Conservation (phyloP, 306 rosid species). For the Astragalus membranaceus region DNA sequence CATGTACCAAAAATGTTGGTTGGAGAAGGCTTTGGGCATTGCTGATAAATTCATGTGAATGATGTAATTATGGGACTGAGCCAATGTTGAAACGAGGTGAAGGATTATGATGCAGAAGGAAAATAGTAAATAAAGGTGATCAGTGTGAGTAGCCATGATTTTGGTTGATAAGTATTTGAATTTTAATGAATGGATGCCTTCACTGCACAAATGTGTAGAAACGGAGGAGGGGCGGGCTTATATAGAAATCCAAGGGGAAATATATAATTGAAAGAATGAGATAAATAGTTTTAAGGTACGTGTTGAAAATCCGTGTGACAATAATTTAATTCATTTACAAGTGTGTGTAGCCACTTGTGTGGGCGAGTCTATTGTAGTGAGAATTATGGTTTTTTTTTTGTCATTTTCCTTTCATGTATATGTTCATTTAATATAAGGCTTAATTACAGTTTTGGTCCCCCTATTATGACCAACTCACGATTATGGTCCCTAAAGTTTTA, state of each 20-base stretch:
- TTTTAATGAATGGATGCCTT: neutral
- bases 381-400: too few relatives aligned
- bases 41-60: slow-evolving; percentile 66
- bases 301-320: too few relatives aligned
- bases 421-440: too few relatives aligned
- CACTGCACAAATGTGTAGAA: neutral
- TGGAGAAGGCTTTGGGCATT: slow-evolving; percentile 66
- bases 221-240: neutral
- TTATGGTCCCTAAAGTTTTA: too few relatives aligned
- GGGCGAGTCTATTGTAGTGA: too few relatives aligned
- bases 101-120: neutral
- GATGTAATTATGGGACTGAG: slow-evolving; percentile 46
- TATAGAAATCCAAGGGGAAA: neutral
- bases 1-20: slow-evolving; percentile 52
- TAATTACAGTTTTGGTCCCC: too few relatives aligned
- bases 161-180: neutral
- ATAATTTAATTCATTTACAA: too few relatives aligned
- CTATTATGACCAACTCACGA: too few relatives aligned
- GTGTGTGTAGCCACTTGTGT: too few relatives aligned
- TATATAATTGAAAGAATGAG: too few relatives aligned
- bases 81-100: neutral
- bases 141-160: neutral
- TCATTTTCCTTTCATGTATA: too few relatives aligned
- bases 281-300: too few relatives aligned
- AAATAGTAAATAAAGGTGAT: neutral